Evolutionary conservation across 1,284 basidiomycete genomes (phyloP), one percentile per base, ranked within the genome.

Genomic region (Sporisorium reilianum): DNA sequence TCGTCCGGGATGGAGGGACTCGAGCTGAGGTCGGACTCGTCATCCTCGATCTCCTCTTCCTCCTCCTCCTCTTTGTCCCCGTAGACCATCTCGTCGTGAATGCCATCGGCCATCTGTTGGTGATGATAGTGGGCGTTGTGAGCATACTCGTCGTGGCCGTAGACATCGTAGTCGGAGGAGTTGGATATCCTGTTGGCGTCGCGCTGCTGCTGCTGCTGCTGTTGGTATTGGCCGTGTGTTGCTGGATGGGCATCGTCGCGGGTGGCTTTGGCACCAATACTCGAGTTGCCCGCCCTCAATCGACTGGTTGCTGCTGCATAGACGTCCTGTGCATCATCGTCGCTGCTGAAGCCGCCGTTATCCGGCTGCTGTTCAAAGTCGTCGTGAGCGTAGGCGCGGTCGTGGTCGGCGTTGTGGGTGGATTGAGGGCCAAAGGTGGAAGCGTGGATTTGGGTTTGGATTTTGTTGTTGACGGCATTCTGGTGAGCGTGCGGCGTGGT

Each of bases 1-100:
- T 84, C 83, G 63, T 84, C 83, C 0, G 83, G 83, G 45, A 84
- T 84, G n/a, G 78, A 80, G 2, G 83, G 83, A 51, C 81, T 83
- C 9, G 79, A 81, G 46, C 82, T 84, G 30, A 84, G 70, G 30
- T 84, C 83, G 36, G 80, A 82, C 23, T 84, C 83, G 34, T 83
- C 80, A 40, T 81, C 80, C n/a, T 75, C 69, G 18, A 77, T 74
- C 18, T 80, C 73, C 6, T 81, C 79, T 16, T 60, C 81, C 2
- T 81, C 79, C 18, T 60, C 81, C 2, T 79, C 76, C 5, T 83
- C 80, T 20, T 81, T 75, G n/a, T 78, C 75, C 22, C 79, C 75
- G 51, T 80, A 74, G 18, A 59, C 59, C 54, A 76, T 70, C 22
- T 79, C 78, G 30, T 75, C 76, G 58, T 66, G 66, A 41, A 75